A percentile compares a stretch with the other conserved stretches of the same genome.
Conservation (phyloP, 495 filamentous ascomycete species). For the Penicillium diatomitis region DNA sequence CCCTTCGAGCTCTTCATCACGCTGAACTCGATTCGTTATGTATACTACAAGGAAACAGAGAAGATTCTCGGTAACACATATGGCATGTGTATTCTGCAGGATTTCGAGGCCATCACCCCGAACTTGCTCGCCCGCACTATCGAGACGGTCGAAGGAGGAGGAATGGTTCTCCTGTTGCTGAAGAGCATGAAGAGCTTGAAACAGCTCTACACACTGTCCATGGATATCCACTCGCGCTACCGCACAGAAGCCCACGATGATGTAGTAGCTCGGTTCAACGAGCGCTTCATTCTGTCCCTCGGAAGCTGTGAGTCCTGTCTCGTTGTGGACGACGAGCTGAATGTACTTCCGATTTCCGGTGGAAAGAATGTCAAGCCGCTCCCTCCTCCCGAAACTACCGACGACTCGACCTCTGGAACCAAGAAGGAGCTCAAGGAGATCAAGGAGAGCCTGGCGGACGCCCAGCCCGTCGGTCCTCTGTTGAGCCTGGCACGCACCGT, state of each 20-base stretch:
- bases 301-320: constrained; percentile 91
- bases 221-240: constrained; percentile 97
- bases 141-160: constrained; percentile 96
- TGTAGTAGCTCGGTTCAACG: constrained; percentile 94
- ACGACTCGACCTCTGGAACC: constrained; percentile 54
- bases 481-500: constrained; percentile 78
- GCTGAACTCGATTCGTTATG: constrained; percentile 93
- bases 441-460: constrained; percentile 77
- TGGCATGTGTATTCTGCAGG: constrained; percentile 96
- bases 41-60: constrained; percentile 99
- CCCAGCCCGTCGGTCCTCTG: constrained; percentile 76
- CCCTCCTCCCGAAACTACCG: constrained; percentile 56
- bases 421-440: constrained; percentile 74
- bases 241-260: constrained; percentile 94
- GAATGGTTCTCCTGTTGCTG: constrained; percentile 78
- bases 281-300: constrained; percentile 91
- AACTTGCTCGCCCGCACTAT: constrained; percentile 92
- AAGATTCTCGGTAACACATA: constrained; percentile 98
- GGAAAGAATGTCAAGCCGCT: constrained; percentile 85
- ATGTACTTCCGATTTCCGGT: constrained; percentile 94
- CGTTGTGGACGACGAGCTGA: constrained; percentile 95
- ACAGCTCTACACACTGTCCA: constrained; percentile 92
- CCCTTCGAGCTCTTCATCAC: constrained; percentile 98
- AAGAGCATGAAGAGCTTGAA: constrained; percentile 97
- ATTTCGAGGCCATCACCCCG: constrained; percentile 96